Evolutionary conservation across 2,329 filamentous ascomycete genomes (phyloP), one percentile per base, ranked within the genome.

Genomic region (Colletotrichum sp.): DNA sequence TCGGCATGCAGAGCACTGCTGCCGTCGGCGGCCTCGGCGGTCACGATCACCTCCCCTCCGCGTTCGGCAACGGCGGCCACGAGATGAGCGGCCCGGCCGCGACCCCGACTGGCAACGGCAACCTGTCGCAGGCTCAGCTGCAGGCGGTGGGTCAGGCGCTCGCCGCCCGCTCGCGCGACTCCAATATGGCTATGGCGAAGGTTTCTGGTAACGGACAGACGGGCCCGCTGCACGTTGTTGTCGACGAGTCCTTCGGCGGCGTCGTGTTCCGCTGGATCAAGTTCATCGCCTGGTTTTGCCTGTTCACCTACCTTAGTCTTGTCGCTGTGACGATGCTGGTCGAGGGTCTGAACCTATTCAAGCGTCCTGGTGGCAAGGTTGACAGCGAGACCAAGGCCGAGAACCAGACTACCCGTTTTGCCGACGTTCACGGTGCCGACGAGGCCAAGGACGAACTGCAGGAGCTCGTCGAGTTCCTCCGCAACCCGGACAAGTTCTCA

Each of bases 391-490:
- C 96, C 77, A 96, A 98, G 84, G 94, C 97, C 9, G 95, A 99
- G 84, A 93, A 96, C 80, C 97, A 99, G 84, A 98, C 92, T 75
- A 96, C 96, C 24, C 93, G 95, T 63, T 99, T 99, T 87, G 91
- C 90, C 74, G 97, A 99, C 83, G 97, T 99, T 8, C 97, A 99
- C 83, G 97, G 97, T 68, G 99, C 96, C 80, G 96, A 99, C 78
- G 98, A 99, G 86, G 97, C 97, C 78, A 99, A 99, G 87, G 98
- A 99, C 81, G 97, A 99, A 85, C 91, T 99, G 6, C 95, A 98
- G 85, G 97, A 99, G 85, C 92, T 99, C 69, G 96, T 99, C 64
- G 97, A 99, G 81, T 99, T 99, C 81, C 87, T 99, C 79, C 95
- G 96, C 85, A 96, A 96, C 83, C 98, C 97, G 1, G 95, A 98